Percentiles rank a stretch among this genome's conserved stretches.
phyloP scores from a whole-genome alignment of 441 rosid genomes.

The Syzygium syzygioides region DNA sequence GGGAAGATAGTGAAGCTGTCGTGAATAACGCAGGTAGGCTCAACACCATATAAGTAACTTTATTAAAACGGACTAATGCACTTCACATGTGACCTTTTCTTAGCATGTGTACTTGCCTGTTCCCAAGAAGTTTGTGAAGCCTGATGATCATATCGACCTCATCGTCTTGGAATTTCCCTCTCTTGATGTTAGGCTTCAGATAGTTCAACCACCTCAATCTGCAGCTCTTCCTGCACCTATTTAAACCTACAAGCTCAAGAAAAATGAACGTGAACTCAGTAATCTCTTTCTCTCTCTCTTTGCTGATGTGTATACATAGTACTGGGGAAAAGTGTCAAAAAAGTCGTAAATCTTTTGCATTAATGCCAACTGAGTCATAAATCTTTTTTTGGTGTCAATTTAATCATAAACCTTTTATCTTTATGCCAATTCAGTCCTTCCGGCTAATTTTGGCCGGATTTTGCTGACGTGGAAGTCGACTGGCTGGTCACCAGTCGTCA shows the following conservation, averaged over 20 bases:
- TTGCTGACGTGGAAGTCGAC: too few species aligned
- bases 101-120: background rate
- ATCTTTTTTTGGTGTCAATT: too few species aligned
- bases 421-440: too few species aligned
- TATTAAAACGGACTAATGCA: background rate
- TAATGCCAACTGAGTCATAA: too few species aligned
- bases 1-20: background rate
- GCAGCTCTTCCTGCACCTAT: background rate
- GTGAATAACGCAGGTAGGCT: background rate
- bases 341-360: too few species aligned
- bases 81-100: background rate
- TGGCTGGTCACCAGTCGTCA: accelerated
- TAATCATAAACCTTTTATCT: too few species aligned
- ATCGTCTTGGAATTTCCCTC: background rate
- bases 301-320: background rate
- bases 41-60: background rate
- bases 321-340: too few species aligned
- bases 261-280: background rate
- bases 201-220: slow-evolving; percentile 4
- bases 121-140: background rate
- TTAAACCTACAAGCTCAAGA: background rate
- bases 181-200: background rate
- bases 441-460: too few species aligned
- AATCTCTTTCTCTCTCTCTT: background rate
- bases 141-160: background rate